A percentile compares a stretch with the other conserved stretches of the same genome.
These are phyloP conservation scores for Plectranthus barbatus DNA, from an alignment of 257 asterid genomes.

Conservation along the genomic window DNA sequence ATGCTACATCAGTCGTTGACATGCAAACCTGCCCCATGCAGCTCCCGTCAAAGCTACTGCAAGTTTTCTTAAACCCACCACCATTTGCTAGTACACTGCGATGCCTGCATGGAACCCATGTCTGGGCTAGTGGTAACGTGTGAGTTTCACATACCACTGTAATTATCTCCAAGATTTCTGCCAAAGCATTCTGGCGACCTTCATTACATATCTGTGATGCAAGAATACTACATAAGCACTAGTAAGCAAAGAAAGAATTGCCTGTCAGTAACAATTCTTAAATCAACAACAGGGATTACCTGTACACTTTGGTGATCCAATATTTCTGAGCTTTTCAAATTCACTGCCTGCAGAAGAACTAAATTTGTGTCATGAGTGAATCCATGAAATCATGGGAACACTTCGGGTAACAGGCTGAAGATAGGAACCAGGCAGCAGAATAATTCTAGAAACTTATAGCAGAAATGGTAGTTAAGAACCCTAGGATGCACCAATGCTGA, in stretches of 20 bases:
- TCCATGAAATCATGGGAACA: not conserved
- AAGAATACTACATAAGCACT: constrained; percentile 16
- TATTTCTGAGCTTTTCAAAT: constrained; percentile 84
- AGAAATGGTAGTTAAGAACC: not conserved
- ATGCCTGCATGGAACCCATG: constrained; percentile 93
- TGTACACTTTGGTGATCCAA: constrained; percentile 64
- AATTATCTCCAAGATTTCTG: constrained; percentile 69
- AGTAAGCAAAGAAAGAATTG: constrained; percentile 8
- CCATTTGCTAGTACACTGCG: constrained; percentile 73
- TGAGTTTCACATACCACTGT: constrained; percentile 83
- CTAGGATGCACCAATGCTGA: not conserved
- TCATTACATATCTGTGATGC: constrained; percentile 68
- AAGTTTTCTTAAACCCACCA: constrained; percentile 75
- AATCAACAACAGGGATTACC: constrained; percentile 30
- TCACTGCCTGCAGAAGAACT: constrained; percentile 75
- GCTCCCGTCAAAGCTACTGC: constrained; percentile 93
- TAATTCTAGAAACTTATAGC: not conserved
- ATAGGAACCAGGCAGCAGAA: not conserved
- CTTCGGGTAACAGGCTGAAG: not conserved
- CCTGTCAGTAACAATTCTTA: not conserved
- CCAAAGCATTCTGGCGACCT: constrained; percentile 83
- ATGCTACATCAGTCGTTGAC: constrained; percentile 79
- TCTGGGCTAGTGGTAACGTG: constrained; percentile 84
- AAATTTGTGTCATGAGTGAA: constrained; percentile 19
- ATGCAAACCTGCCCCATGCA: constrained; percentile 91